Percentiles rank a stretch among this genome's conserved stretches.
Conservation (phyloP, 1,284 basidiomycete species). For the Rhodofomes roseus region DNA sequence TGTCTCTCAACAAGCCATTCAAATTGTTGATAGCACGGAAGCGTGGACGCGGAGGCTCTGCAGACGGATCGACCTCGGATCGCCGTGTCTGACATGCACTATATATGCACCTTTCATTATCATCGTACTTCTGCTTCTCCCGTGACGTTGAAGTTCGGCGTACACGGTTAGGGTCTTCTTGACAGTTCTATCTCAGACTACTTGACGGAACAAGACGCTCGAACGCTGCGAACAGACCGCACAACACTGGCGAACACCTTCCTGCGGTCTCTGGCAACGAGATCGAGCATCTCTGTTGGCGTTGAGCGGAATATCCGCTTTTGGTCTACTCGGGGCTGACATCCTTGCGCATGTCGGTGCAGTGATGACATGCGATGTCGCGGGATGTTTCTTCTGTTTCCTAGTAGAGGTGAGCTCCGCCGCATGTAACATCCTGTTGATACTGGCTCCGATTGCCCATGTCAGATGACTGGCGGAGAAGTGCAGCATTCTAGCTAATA, state of each 20-base stretch:
- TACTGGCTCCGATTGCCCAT: not conserved
- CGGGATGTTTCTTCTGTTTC: not conserved
- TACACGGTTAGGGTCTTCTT: not conserved
- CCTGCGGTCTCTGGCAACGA: too few species aligned
- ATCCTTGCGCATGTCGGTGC: not conserved
- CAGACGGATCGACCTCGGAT: not conserved
- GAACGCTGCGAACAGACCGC: too few species aligned
- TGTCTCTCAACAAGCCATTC: not conserved
- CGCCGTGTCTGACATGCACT: not conserved
- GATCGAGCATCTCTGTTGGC: too few species aligned
- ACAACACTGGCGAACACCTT: too few species aligned
- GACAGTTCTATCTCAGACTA: not conserved
- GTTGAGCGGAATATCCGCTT: too few species aligned
- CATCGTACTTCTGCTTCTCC: not conserved
- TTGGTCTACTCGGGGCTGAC: too few species aligned
- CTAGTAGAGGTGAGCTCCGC: not conserved
- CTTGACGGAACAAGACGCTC: too few species aligned
- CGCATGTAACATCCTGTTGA: not conserved
- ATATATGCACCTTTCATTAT: not conserved
- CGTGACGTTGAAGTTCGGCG: not conserved
- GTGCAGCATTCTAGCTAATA: not conserved
- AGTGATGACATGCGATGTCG: not conserved
- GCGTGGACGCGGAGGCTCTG: not conserved
- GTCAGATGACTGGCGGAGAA: not conserved
- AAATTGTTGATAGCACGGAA: not conserved